Conservation (phyloP, 1,284 basidiomycete genomes). For the Irpex sp. region DNA sequence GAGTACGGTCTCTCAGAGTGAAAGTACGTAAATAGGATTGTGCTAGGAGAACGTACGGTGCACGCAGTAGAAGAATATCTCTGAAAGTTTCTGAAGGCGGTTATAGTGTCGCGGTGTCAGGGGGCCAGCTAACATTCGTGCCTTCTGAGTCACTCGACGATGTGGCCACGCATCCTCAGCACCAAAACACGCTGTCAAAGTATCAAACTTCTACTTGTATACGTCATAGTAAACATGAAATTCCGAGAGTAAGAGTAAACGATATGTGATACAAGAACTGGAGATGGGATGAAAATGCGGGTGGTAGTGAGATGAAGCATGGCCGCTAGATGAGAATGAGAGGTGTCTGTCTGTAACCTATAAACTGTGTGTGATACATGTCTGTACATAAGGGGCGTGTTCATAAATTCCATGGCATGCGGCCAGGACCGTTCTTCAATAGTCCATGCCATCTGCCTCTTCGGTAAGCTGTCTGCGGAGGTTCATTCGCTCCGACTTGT, state of each 20-base stretch:
- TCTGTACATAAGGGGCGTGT: background rate
- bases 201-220: background rate
- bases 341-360: too few relatives aligned
- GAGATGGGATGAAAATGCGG: background rate
- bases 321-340: background rate
- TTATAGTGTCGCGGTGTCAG: too few relatives aligned
- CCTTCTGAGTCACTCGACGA: background rate
- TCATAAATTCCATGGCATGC: background rate
- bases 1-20: too few relatives aligned
- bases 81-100: too few relatives aligned
- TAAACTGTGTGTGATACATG: background rate
- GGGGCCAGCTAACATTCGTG: too few relatives aligned
- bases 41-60: too few relatives aligned
- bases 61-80: too few relatives aligned
- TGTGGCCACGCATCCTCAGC: too few relatives aligned
- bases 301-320: background rate
- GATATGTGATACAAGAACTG: background rate
- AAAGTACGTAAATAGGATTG: too few relatives aligned
- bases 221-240: background rate
- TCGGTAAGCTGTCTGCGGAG: background rate
- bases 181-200: background rate
- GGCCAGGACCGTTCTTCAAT: background rate
- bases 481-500: background rate
- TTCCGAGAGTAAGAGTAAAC: background rate
- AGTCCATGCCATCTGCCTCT: slow-evolving; percentile 1